Evolutionary conservation across 768 basidiomycete species (phyloP), one percentile per base, ranked within the genome.

Genomic region (Galerina marginata): DNA sequence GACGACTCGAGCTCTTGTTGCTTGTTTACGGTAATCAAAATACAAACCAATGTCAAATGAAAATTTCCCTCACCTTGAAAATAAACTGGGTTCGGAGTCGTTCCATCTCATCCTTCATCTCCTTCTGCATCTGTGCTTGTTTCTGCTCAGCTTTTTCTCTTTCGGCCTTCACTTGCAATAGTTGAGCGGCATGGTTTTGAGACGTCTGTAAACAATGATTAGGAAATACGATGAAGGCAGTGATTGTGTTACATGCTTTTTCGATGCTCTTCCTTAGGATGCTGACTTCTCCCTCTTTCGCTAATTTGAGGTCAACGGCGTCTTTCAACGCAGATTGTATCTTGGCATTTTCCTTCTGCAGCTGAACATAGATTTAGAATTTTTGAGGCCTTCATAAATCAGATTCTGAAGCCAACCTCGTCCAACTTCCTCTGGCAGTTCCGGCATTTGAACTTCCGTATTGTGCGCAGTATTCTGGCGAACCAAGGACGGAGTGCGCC

Each of bases 211-310:
- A 15, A 43, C 29, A 51, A 47, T 4, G 20, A 55, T 67, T 26
- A 67, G 57, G 23, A 58, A n/a, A 43, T 57, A 50, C 37, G 9
- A 16, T 23, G 29, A 42, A 9, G 9, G n/a, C 38, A 48, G 25
- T 42, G 9, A 26, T 20, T 12, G 15, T 11, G 43, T 5, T 23
- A 48, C 64, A 52, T 66, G 89, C 91, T 81, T 88, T 89, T 65
- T 90, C 87, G 9, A 89, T 82, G n/a, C 73, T 82, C 63, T 84
- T 85, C 64, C 90, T 78, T 52, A 93, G 69, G 42, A 88, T 84
- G 14, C 80, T 80, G 6, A 89, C 89, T 75, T 93, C 91, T 5
- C 91, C 91, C 33, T 89, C 86, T 67, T 87, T 91, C 36, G 78
- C 73, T 42, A 85, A 77, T 60, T 81, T 86, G 7, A 75, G 78